Percentiles rank a stretch among this genome's conserved stretches.
These are phyloP conservation scores for Pyrus betulifolia DNA, from an alignment of 306 rosid species.

Conservation along the genomic window DNA sequence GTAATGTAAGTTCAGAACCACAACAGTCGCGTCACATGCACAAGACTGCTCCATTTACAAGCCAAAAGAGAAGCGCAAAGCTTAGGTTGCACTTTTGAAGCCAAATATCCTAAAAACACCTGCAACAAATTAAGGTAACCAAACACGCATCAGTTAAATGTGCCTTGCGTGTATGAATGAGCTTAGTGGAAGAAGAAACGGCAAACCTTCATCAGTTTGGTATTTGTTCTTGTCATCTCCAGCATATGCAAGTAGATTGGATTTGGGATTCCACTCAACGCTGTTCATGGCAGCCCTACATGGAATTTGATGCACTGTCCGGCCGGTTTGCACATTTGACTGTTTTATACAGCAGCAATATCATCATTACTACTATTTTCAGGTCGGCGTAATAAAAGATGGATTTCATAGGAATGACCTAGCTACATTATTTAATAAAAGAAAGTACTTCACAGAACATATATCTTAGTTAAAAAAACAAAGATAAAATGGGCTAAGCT, in stretches of 20 bases:
- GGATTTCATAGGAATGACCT: not conserved
- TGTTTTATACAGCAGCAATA: conserved; percentile 25
- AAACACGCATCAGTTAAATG: not conserved
- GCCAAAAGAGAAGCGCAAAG: not conserved
- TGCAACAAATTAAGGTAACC: conserved; percentile 32
- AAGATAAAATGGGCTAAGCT: not conserved
- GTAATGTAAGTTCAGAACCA: too few species aligned
- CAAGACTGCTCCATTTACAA: too few species aligned
- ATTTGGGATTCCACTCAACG: conserved; percentile 96
- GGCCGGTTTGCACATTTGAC: conserved; percentile 76
- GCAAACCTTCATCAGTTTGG: conserved; percentile 87
- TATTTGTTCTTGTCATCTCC: conserved; percentile 97
- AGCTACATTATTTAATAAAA: not conserved
- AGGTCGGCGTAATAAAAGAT: not conserved
- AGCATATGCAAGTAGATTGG: conserved; percentile 85
- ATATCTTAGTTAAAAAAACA: not conserved
- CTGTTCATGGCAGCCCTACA: conserved; percentile 98
- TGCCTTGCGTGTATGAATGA: not conserved
- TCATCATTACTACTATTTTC: not conserved
- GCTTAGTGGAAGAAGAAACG: not conserved
- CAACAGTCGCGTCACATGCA: too few species aligned
- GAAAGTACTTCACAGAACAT: not conserved
- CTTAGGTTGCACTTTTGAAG: conserved; percentile 59
- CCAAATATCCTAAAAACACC: conserved; percentile 89
- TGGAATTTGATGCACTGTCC: conserved; percentile 83